A percentile compares a stretch with the other conserved stretches of the same genome.
These are phyloP conservation scores for Nowakowskiella sp. DNA, from an alignment of 192 early-diverging fungal genomes.

Conservation along the genomic window DNA sequence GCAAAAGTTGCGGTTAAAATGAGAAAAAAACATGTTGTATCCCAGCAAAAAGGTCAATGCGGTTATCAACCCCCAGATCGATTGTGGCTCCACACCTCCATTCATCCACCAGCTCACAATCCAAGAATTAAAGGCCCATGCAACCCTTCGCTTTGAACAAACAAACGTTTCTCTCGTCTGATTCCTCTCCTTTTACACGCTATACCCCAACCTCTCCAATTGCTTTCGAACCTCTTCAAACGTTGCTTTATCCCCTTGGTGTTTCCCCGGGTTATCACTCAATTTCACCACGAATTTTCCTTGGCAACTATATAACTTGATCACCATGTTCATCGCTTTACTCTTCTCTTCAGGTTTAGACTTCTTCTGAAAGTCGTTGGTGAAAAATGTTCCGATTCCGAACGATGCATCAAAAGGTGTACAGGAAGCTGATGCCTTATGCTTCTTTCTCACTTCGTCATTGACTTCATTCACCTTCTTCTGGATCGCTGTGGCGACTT, in stretches of 20 bases:
- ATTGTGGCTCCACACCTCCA: too few relatives aligned
- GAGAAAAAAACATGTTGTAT: too few relatives aligned
- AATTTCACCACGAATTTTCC: constrained; percentile 58
- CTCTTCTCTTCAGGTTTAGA: constrained; percentile 17
- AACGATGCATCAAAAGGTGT: constrained; percentile 33
- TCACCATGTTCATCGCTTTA: constrained; percentile 63
- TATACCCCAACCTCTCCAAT: too few relatives aligned
- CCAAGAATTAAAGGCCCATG: too few relatives aligned
- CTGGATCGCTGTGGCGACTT: constrained; percentile 42
- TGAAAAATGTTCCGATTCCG: constrained; percentile 69
- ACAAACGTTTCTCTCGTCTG: too few relatives aligned
- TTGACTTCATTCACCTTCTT: constrained; percentile 29
- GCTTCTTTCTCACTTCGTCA: constrained; percentile 14
- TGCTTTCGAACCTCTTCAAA: constrained; percentile 40
- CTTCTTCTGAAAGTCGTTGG: constrained; percentile 58
- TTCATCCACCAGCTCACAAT: too few relatives aligned
- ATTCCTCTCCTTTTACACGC: too few relatives aligned
- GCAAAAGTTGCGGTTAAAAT: too few relatives aligned
- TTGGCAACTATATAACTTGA: constrained; percentile 57
- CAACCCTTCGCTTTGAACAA: too few relatives aligned
- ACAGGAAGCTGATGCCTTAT: not conserved
- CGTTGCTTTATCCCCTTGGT: constrained; percentile 44
- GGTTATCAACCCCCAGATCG: too few relatives aligned
- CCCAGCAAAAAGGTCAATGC: too few relatives aligned
- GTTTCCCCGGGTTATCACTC: constrained; percentile 58